phyloP scores from a whole-genome alignment of 495 filamentous ascomycete species.

The Annulohypoxylon stygium region DNA sequence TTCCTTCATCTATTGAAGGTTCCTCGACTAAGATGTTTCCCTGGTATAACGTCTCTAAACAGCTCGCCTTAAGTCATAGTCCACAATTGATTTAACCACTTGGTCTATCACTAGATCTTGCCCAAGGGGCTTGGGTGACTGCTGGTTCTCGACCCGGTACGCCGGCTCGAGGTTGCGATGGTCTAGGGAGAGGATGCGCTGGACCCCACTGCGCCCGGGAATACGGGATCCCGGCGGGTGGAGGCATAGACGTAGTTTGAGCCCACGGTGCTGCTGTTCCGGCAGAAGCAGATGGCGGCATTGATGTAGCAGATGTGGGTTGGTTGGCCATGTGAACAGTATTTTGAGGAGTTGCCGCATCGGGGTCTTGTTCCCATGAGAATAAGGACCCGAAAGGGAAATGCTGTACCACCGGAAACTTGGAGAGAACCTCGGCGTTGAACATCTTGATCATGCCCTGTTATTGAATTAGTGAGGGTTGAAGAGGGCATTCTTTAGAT shows the following conservation, averaged over 20 bases:
- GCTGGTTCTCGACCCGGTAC: constrained; percentile 31
- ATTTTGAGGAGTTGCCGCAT: constrained; percentile 60
- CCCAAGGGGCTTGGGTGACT: constrained; percentile 45
- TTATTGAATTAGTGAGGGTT: constrained; percentile 22
- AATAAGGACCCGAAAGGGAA: constrained; percentile 93
- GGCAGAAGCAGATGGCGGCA: constrained; percentile 30
- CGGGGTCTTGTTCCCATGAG: constrained; percentile 81
- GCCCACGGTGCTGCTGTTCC: constrained; percentile 60
- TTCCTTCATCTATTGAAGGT: neutral
- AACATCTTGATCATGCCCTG: constrained; percentile 98
- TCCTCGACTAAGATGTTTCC: neutral
- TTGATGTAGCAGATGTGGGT: constrained; percentile 55
- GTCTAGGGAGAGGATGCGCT: constrained; percentile 37
- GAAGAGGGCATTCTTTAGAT: neutral
- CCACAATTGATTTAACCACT: constrained; percentile 35
- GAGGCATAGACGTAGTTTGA: constrained; percentile 51
- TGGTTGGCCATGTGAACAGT: constrained; percentile 72
- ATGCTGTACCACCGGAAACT: constrained; percentile 97
- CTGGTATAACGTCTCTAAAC: neutral
- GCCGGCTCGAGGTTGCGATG: constrained; percentile 33
- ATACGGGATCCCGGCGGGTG: constrained; percentile 52
- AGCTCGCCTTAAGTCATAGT: neutral
- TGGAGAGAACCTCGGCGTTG: constrained; percentile 90
- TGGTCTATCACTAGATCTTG: constrained; percentile 47
- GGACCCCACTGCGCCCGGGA: constrained; percentile 47